Conservation (phyloP, 106 monocot genomes). For the Gastrodia elata region DNA sequence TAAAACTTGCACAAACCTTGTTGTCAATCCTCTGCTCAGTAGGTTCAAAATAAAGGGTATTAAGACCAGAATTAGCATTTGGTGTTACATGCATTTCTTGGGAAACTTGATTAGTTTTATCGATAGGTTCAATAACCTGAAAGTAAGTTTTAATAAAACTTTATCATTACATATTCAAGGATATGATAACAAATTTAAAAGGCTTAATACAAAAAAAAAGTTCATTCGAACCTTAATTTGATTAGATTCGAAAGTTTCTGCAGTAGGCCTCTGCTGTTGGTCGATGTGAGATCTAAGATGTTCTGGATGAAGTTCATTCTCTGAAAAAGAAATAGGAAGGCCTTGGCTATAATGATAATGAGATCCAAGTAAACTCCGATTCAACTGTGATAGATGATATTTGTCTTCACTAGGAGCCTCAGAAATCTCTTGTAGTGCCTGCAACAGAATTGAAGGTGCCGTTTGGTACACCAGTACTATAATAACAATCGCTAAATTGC, state of each 20-base stretch:
- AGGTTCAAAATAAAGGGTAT: conserved; percentile 19
- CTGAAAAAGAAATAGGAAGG: conserved; percentile 23
- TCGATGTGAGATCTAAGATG: conserved; percentile 20
- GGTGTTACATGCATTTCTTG: conserved; percentile 20
- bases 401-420: conserved; percentile 28
- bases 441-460: background rate
- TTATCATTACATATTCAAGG: background rate
- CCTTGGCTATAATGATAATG: conserved; percentile 31
- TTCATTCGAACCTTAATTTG: conserved; percentile 27
- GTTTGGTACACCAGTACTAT: background rate
- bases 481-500: background rate
- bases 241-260: conserved; percentile 13
- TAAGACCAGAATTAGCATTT: conserved; percentile 22
- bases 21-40: conserved; percentile 28
- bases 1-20: conserved; percentile 21
- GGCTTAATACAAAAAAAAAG: background rate
- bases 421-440: conserved; percentile 22
- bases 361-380: conserved; percentile 26
- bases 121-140: conserved; percentile 46
- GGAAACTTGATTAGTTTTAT: conserved; percentile 12
- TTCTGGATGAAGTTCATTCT: conserved; percentile 26
- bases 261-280: conserved; percentile 20
- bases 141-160: conserved; percentile 7
- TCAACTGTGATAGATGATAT: conserved; percentile 24
- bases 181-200: background rate